phyloP scores from a whole-genome alignment of 140 eudicot species.

The Eryngium alpinum region DNA sequence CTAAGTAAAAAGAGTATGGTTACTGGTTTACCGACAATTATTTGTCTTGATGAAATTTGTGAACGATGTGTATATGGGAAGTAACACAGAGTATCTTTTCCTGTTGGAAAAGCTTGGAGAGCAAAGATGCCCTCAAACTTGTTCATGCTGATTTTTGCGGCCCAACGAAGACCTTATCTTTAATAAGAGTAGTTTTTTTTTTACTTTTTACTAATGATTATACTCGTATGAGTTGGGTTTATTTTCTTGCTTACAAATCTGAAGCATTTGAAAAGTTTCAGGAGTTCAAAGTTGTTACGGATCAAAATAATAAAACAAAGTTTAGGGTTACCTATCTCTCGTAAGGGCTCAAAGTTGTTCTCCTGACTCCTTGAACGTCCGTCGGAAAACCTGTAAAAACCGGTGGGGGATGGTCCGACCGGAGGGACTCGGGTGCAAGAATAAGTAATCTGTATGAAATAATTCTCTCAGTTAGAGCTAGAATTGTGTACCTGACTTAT shows the following conservation, averaged over 20 bases:
- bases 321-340: too few relatives aligned
- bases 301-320: too few relatives aligned
- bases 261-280: conserved; percentile 8
- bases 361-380: too few relatives aligned
- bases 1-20: conserved; percentile 1
- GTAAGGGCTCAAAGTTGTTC: too few relatives aligned
- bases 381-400: too few relatives aligned
- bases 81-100: too few relatives aligned
- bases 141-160: not conserved
- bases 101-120: too few relatives aligned
- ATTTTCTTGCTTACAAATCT: not conserved
- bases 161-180: not conserved
- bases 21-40: not conserved
- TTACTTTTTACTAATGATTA: not conserved
- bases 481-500: too few relatives aligned
- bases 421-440: too few relatives aligned
- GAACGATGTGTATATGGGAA: not conserved
- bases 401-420: too few relatives aligned
- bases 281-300: conserved; percentile 5
- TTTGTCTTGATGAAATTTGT: not conserved
- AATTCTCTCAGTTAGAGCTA: too few relatives aligned
- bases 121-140: not conserved
- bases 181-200: not conserved
- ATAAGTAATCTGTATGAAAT: too few relatives aligned
- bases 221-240: not conserved